Evolutionary conservation across 306 rosid species (phyloP).

Genomic region (Leucaena leucocephala): DNA sequence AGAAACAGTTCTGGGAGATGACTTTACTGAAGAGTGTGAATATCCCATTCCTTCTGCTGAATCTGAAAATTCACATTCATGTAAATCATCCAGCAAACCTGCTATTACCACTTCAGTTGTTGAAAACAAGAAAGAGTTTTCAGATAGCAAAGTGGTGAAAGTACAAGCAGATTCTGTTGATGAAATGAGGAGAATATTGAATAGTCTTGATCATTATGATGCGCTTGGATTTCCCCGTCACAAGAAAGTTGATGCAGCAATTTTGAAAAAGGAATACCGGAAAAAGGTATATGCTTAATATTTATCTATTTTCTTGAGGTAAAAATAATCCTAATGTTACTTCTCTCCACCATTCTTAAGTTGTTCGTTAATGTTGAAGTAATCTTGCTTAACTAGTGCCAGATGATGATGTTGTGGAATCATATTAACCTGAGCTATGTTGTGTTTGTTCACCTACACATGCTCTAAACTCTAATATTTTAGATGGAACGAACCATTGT

Average conservation of each 20-base stretch:
- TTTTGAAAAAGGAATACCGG: constrained; percentile 80
- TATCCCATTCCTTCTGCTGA: constrained; percentile 65
- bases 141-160: constrained; percentile 55
- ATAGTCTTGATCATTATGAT: constrained; percentile 77
- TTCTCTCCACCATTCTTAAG: constrained; percentile 4
- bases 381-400: constrained; percentile 7
- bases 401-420: background rate
- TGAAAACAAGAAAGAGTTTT: constrained; percentile 55
- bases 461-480: background rate
- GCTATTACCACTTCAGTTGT: constrained; percentile 56
- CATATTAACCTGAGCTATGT: constrained; percentile 20
- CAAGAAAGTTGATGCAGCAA: constrained; percentile 68
- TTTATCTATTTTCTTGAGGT: background rate
- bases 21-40: constrained; percentile 70
- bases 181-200: constrained; percentile 85
- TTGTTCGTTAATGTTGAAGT: constrained; percentile 13
- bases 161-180: constrained; percentile 65
- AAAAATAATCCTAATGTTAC: background rate
- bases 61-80: constrained; percentile 73
- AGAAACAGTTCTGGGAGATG: constrained; percentile 68
- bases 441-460: constrained; percentile 1
- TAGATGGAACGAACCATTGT: constrained; percentile 10
- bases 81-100: constrained; percentile 70
- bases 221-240: constrained; percentile 83
- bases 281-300: constrained; percentile 61